A percentile compares a stretch with the other conserved stretches of the same genome.
Conservation (phyloP, 208 protist genomes). For the Vickermania ingenoplastis region DNA sequence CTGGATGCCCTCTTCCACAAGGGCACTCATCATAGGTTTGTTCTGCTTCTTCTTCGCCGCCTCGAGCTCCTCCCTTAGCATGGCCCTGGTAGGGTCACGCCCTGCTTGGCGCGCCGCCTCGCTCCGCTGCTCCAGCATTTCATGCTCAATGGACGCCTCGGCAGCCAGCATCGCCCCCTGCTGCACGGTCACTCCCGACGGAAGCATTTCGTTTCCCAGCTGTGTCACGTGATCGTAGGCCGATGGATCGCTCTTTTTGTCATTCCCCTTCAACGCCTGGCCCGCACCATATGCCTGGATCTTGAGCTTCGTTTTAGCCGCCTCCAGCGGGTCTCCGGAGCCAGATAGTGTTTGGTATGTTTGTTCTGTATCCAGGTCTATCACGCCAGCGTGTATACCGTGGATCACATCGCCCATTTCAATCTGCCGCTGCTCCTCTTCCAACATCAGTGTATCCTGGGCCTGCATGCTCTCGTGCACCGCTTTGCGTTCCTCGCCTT, state of each 20-base stretch:
- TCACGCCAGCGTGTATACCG: constrained; percentile 60
- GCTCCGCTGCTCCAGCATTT: constrained; percentile 66
- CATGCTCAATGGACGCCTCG: constrained; percentile 63
- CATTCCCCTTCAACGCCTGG: constrained; percentile 33
- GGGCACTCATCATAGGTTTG: constrained; percentile 42
- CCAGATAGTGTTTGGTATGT: constrained; percentile 78
- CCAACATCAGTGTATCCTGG: constrained; percentile 42
- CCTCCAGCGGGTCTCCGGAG: constrained; percentile 72
- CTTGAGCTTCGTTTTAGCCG: constrained; percentile 82
- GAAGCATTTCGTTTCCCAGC: constrained; percentile 67
- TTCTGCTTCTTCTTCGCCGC: constrained; percentile 56
- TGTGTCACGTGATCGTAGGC: constrained; percentile 68
- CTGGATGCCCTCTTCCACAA: constrained; percentile 63
- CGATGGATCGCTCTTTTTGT: constrained; percentile 10
- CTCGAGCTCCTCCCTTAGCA: constrained; percentile 50
- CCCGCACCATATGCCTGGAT: constrained; percentile 70
- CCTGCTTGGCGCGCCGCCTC: constrained; percentile 50
- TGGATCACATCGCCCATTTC: constrained; percentile 78
- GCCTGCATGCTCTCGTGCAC: constrained; percentile 71
- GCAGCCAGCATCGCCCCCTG: constrained; percentile 68
- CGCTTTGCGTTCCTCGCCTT: constrained; percentile 77
- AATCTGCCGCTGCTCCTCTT: constrained; percentile 69
- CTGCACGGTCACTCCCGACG: constrained; percentile 76
- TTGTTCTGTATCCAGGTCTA: constrained; percentile 81
- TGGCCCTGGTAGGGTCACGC: constrained; percentile 37